Evolutionary conservation across 2,329 filamentous ascomycete species (phyloP).

Genomic region (Whalleya microplaca): DNA sequence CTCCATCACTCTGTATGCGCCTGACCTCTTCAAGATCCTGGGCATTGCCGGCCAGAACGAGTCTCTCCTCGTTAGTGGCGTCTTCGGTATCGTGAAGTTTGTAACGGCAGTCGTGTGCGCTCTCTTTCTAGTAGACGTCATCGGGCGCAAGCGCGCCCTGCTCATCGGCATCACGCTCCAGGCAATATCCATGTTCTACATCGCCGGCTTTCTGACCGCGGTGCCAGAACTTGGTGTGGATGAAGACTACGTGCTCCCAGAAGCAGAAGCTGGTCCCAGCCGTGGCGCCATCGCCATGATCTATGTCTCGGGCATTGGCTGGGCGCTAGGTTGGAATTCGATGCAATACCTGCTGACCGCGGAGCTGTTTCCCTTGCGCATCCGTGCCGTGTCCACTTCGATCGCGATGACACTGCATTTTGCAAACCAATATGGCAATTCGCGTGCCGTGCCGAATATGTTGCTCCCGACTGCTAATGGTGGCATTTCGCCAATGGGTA

Average conservation of each 20-base stretch:
- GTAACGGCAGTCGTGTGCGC: conserved; percentile 69
- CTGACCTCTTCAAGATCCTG: conserved; percentile 72
- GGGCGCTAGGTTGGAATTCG: conserved; percentile 74
- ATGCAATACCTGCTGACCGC: conserved; percentile 81
- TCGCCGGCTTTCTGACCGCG: conserved; percentile 64
- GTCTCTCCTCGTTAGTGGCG: conserved; percentile 71
- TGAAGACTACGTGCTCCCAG: conserved; percentile 51
- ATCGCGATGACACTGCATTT: conserved; percentile 81
- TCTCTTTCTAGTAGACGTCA: conserved; percentile 77
- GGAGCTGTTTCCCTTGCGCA: conserved; percentile 75
- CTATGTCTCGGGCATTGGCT: conserved; percentile 69
- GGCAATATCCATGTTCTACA: conserved; percentile 63
- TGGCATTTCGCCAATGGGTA: conserved; percentile 64
- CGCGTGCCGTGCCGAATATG: conserved; percentile 76
- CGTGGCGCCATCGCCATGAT: conserved; percentile 75
- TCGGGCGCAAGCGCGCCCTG: conserved; percentile 73
- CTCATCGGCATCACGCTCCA: conserved; percentile 64
- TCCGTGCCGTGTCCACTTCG: conserved; percentile 71
- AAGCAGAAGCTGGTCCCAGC: conserved; percentile 57
- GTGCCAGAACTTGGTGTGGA: conserved; percentile 61
- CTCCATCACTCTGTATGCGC: conserved; percentile 76
- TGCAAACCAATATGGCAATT: conserved; percentile 77
- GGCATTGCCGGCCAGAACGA: conserved; percentile 71
- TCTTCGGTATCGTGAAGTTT: conserved; percentile 79
- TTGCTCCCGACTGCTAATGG: conserved; percentile 54